Base-by-base conservation (phyloP, 1,284 basidiomycete genomes). In the Schizopora paradoxa region DNA sequence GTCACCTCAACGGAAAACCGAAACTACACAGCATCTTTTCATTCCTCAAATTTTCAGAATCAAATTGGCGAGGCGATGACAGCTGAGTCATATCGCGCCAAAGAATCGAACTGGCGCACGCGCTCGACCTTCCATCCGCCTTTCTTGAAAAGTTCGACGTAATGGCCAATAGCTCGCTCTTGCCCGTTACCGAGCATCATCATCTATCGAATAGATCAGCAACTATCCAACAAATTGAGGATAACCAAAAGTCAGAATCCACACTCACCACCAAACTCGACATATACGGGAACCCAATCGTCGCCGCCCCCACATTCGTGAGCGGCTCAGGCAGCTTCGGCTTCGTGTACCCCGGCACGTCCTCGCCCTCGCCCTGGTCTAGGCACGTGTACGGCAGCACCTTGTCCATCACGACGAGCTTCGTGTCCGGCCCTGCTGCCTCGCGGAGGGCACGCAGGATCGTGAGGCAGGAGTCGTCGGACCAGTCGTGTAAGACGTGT, bases 341-440 rank as follows among this genome's bases (percentile, higher is more conserved):
- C n/a, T 14, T 25, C 10, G 28, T 13, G 14, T 27, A 21, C 13
- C 45, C 45, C 21, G 43, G 47, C 18, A 25, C 34, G 22, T 13
- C 29, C 13, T 14, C 38, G 5, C 43, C 48, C 25, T 29, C 36
- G 34, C 43, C 47, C 11, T 28, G 21, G 11, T 28, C 38, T 10
- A 28, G 41, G 38, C 52, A 55, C 2, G 55, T 51, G 36, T 56
- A 48, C 26, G 40, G 48, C 6, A 56, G 39, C 26, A 54, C 23
- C 6, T 48, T 45, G 31, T 64, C 62, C 36, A 59, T 47, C n/a
- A 64, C 33, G 36, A 64, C 25, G 16, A 64, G 56, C 28, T 51
- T 45, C 2, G 62, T 56, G 10, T 41, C 28, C 1, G 56, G 40
- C 0, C 28, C 27, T 4, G 61, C 58, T 6, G 58, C 58, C 1